These are phyloP conservation scores for Cryphonectria carpinicola DNA, from an alignment of 2,329 filamentous ascomycete genomes.

Conservation along the genomic window DNA sequence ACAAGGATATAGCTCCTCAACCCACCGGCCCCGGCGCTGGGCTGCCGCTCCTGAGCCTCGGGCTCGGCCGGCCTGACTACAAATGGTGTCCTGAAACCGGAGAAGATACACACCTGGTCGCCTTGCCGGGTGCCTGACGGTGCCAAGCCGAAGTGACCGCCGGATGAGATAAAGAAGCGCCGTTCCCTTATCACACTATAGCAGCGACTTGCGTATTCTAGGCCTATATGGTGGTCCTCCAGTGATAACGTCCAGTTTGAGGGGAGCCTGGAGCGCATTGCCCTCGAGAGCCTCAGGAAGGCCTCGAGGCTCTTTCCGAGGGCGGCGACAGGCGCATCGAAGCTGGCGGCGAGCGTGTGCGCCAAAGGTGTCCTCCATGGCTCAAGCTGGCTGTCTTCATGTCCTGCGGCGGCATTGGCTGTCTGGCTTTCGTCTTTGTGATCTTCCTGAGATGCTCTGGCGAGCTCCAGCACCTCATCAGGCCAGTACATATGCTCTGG, in stretches of 20 bases:
- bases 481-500: background rate
- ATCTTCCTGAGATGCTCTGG: background rate
- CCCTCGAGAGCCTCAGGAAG: background rate
- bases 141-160: background rate
- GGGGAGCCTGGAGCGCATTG: background rate
- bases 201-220: background rate
- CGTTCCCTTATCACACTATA: background rate
- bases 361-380: background rate
- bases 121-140: background rate
- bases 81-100: background rate
- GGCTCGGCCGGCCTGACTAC: background rate
- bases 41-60: background rate
- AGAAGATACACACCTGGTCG: background rate
- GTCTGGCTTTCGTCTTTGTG: background rate
- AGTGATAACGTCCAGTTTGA: background rate
- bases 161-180: background rate
- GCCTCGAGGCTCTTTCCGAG: background rate
- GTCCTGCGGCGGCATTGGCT: background rate
- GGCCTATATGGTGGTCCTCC: background rate
- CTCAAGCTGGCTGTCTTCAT: background rate
- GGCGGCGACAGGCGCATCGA: background rate
- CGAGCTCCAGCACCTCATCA: background rate
- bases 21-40: background rate
- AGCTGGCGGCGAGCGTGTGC: background rate
- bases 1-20: background rate